Evolutionary conservation across 352 stramenopile species (phyloP).

Genomic region (Ochromonadaceae sp.): DNA sequence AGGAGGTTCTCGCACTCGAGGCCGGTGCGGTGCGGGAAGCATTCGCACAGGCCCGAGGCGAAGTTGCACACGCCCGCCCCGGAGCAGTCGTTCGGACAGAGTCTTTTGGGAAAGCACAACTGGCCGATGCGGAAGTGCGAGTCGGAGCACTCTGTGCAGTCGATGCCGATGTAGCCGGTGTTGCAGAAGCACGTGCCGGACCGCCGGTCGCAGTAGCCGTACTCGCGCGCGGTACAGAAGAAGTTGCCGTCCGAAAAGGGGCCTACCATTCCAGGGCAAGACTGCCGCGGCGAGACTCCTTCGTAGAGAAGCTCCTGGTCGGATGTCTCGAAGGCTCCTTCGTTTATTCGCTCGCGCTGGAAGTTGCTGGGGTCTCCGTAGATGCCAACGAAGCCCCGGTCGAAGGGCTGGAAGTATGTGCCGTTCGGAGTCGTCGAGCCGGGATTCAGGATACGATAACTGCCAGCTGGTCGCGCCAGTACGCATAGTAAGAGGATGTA

Average conservation of each 20-base stretch:
- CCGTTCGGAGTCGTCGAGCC: neutral
- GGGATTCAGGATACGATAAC: neutral
- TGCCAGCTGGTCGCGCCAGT: too few relatives aligned
- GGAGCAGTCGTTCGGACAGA: constrained; percentile 69
- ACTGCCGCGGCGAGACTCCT: constrained; percentile 30
- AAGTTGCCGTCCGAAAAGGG: constrained; percentile 65
- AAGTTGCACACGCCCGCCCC: constrained; percentile 66
- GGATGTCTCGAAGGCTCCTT: constrained; percentile 49
- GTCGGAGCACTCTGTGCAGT: constrained; percentile 62
- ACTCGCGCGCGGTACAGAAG: constrained; percentile 69
- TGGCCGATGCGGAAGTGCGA: constrained; percentile 59
- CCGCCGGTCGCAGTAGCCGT: constrained; percentile 80
- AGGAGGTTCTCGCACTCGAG: constrained; percentile 48
- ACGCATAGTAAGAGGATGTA: too few relatives aligned
- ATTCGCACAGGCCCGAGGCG: constrained; percentile 58
- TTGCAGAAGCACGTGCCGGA: constrained; percentile 81
- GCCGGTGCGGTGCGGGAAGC: constrained; percentile 45
- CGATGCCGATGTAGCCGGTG: constrained; percentile 68
- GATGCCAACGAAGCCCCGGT: constrained; percentile 51
- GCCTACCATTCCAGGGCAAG: constrained; percentile 43
- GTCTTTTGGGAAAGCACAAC: constrained; percentile 70
- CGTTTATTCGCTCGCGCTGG: constrained; percentile 52
- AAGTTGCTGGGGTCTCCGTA: constrained; percentile 54
- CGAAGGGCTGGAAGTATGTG: constrained; percentile 55
- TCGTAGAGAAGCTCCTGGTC: constrained; percentile 47